Evolutionary conservation across 257 asterid species (phyloP), one percentile per base, ranked within the genome.

Genomic region (Euphrasia confusa): DNA sequence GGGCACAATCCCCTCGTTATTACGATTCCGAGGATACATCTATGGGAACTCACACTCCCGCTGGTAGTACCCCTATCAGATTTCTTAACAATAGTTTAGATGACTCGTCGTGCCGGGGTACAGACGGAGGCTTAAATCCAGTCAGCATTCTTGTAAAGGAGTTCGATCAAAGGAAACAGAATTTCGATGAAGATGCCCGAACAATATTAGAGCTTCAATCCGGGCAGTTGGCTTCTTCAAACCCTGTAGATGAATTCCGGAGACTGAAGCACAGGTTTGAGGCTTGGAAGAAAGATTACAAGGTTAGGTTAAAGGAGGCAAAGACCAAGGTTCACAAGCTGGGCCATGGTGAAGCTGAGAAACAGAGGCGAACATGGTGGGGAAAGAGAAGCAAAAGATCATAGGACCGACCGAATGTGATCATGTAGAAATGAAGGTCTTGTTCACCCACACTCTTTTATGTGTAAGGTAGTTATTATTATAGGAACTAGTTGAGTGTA

Each of bases 261-360:
- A 80, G 79, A 71, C 85, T 92, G 61, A 89, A 74, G 71, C 75
- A 62, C 45, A 74, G 78, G 71, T 89, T 86, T 58, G 89, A 83
- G 70, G 68, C 74, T 1, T 92, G 95, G 95, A 92, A 79, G 66
- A 82, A 83, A 60, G 96, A 89, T 12, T 86, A 78, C 72, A 89
- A 84, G 77, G 68, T 49, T n/a, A 79, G 90, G 63, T 53, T 92
- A 65, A 85, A 69, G 74, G 88, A 86, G 57, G 81, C 82, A 1
- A 92, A 81, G 80, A 53, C 71, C 0, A 92, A 84, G 60, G 74
- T 72, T 5, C 76, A 76, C 60, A 84, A 70, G 69, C 59, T 77
- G 71, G 89, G 76, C 57, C 63, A 71, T 33, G 47, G 55, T 12
- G 90, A 91, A 48, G 72, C 72, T 17, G 96, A 87, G 73, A 82